Percentiles rank a stretch among this genome's conserved stretches.
These are phyloP conservation scores for Coemansia sp. DNA, from an alignment of 371 early-diverging fungal genomes.

Conservation along the genomic window DNA sequence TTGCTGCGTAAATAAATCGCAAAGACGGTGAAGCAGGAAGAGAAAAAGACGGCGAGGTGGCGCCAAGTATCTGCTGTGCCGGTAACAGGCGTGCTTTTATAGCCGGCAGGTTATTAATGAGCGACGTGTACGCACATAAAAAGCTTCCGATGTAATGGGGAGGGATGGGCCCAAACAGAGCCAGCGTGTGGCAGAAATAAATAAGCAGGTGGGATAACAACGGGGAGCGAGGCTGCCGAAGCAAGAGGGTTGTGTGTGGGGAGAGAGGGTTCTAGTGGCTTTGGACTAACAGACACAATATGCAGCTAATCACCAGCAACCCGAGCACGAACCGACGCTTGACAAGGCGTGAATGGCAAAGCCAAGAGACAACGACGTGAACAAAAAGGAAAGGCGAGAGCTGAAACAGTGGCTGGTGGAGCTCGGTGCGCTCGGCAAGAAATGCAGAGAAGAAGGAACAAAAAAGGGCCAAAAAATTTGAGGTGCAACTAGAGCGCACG, in stretches of 20 bases:
- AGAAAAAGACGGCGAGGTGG: conserved; percentile 1
- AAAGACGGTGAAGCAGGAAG: neutral
- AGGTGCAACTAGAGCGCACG: neutral
- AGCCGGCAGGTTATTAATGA: conserved; percentile 13
- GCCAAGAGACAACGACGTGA: neutral
- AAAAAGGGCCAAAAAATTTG: neutral
- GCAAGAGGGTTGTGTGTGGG: conserved; percentile 5
- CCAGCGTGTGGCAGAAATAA: neutral
- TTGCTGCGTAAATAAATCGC: neutral
- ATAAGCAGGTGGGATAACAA: conserved; percentile 1
- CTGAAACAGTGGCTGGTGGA: conserved; percentile 16
- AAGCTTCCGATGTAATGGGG: neutral
- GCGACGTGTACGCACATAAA: neutral
- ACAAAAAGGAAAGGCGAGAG: conserved; percentile 1
- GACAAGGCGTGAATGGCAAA: conserved; percentile 1
- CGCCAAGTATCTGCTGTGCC: neutral
- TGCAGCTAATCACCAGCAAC: conserved; percentile 15
- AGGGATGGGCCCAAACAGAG: neutral
- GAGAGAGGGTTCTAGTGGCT: conserved; percentile 15
- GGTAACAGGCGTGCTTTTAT: conserved; percentile 8
- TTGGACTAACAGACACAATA: conserved; percentile 11
- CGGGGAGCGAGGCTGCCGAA: conserved; percentile 6
- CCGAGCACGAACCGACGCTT: conserved; percentile 7
- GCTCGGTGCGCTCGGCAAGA: neutral
- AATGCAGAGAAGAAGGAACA: neutral